These are phyloP conservation scores for Antitrichia curtipendula DNA, from an alignment of 225 moss, liverwort and hornwort genomes.

Conservation along the genomic window DNA sequence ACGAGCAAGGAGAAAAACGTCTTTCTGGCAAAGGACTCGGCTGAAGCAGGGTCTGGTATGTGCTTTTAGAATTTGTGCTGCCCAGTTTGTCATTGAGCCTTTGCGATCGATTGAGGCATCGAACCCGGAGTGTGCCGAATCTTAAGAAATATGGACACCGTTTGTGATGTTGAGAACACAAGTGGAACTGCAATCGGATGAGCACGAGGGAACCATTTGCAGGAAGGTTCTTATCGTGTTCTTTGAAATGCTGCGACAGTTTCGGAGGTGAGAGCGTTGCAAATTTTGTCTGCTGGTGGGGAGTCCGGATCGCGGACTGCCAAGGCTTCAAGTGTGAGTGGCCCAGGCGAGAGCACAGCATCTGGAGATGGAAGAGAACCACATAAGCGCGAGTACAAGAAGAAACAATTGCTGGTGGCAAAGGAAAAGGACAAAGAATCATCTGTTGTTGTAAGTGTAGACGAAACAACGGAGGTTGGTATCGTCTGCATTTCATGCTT, in stretches of 20 bases:
- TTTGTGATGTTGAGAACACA: not conserved
- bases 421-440: conserved; percentile 62
- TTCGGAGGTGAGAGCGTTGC: conserved; percentile 2
- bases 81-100: not conserved
- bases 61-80: not conserved
- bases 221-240: not conserved
- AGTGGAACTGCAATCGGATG: not conserved
- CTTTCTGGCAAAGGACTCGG: conserved; percentile 26
- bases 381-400: conserved; percentile 49
- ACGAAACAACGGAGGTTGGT: not conserved
- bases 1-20: conserved; percentile 36
- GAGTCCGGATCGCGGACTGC: conserved; percentile 26
- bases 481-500: not conserved
- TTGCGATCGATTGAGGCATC: not conserved
- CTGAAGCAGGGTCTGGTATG: conserved; percentile 18
- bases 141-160: not conserved
- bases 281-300: conserved; percentile 16
- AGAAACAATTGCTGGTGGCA: conserved; percentile 37
- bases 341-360: not conserved
- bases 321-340: conserved; percentile 11
- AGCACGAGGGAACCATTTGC: not conserved
- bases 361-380: conserved; percentile 46
- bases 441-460: conserved; percentile 20
- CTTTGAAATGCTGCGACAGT: not conserved
- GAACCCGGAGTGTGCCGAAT: not conserved